Evolutionary conservation across 768 basidiomycete species (phyloP).

Genomic region (Psilocybe cubensis): DNA sequence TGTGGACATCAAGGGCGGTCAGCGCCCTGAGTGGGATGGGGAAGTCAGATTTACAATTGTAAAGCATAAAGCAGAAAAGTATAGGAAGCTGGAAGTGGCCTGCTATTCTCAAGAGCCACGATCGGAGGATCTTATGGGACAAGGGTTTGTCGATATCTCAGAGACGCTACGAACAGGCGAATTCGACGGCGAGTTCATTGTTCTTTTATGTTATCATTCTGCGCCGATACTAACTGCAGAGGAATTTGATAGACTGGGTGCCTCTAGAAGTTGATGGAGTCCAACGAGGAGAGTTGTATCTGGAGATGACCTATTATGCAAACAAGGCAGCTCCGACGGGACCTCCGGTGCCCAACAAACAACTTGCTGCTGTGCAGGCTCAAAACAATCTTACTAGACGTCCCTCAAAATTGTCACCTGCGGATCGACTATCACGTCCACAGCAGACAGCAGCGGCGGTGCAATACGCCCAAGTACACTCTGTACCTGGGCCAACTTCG

Average conservation of each 20-base stretch:
- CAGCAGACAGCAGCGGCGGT: conserved; percentile 31
- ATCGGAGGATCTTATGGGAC: conserved; percentile 78
- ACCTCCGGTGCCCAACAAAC: conserved; percentile 20
- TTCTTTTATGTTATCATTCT: background rate
- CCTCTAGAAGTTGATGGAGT: conserved; percentile 45
- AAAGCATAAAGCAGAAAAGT: conserved; percentile 55
- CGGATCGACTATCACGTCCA: conserved; percentile 54
- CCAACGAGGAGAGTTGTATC: conserved; percentile 82
- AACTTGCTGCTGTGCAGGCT: conserved; percentile 21
- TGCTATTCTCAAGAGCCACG: conserved; percentile 81
- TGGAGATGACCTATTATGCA: conserved; percentile 94
- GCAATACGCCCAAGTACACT: conserved; percentile 13
- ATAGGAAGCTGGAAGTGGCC: conserved; percentile 68
- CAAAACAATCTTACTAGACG: conserved; percentile 41
- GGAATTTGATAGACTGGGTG: conserved; percentile 35
- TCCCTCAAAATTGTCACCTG: conserved; percentile 55
- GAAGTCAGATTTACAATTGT: conserved; percentile 81
- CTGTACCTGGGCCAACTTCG: background rate
- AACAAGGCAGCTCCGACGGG: conserved; percentile 56
- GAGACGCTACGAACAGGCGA: conserved; percentile 85
- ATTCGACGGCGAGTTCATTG: conserved; percentile 77
- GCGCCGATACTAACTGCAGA: background rate
- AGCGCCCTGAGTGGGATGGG: conserved; percentile 92
- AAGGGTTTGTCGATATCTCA: conserved; percentile 73
- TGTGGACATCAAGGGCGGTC: conserved; percentile 84